phyloP scores from a whole-genome alignment of 305 asterid genomes.

The Solanum hybrid region DNA sequence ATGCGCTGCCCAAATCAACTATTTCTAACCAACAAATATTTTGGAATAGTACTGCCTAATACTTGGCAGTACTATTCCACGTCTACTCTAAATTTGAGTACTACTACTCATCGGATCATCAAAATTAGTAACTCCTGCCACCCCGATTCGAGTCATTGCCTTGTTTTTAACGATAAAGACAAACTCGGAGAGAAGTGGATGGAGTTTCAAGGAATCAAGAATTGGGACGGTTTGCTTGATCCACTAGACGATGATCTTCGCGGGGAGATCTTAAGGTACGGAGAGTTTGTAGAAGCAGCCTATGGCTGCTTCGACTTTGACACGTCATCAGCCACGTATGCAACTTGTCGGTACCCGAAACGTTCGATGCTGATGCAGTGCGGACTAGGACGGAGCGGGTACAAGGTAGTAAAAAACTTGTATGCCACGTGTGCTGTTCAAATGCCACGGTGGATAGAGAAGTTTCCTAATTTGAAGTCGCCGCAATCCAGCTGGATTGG shows the following conservation, averaged over 20 bases:
- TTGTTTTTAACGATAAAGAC: not conserved
- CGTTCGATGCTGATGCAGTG: not conserved
- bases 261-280: not conserved
- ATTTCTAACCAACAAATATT: not conserved
- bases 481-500: slow-evolving; percentile 72
- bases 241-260: not conserved
- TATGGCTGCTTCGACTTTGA: not conserved
- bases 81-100: not conserved
- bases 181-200: not conserved
- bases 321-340: not conserved
- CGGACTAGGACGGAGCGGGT: not conserved
- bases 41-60: not conserved
- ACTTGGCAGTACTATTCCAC: not conserved
- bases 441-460: slow-evolving; percentile 48
- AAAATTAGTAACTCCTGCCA: not conserved
- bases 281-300: not conserved
- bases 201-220: not conserved
- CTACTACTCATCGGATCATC: not conserved
- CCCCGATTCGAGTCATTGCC: not conserved
- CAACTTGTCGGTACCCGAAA: not conserved
- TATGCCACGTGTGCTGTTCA: slow-evolving; percentile 57
- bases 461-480: slow-evolving; percentile 36
- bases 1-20: not conserved
- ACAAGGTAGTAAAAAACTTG: slow-evolving; percentile 10
- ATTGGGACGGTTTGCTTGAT: not conserved